Evolutionary conservation across 2,329 filamentous ascomycete species (phyloP), one percentile per base, ranked within the genome.

Genomic region (Dothidotthia symphoricarpi): DNA sequence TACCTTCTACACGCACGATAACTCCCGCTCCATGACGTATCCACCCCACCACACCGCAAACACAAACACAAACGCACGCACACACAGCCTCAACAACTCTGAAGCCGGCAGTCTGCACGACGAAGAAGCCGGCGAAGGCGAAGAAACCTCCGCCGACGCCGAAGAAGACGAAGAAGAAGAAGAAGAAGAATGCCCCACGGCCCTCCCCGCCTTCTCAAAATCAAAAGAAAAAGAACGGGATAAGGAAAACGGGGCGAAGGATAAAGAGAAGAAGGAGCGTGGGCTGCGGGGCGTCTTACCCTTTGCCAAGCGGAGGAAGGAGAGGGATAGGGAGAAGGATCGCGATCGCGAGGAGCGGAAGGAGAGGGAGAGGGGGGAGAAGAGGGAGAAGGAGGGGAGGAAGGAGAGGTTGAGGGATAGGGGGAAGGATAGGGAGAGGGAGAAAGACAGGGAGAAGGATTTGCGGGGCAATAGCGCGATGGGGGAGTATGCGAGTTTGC

Each of bases 171-270:
- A n/a, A n/a, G n/a, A n/a, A n/a, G n/a, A n/a, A n/a, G n/a, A 31
- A 6, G 67, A 67, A 42, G 62, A 67, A 39, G 66, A 68, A 27
- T 64, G 59, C 31, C 64, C 65, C 1, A 68, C 64, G 1, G 65
- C 65, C 0, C 46, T 68, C 2, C 65, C 65, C 1, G 52, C 55
- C 7, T 64, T 67, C 36, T 60, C 61, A 9, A 53, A 58, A 14
- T n/a, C n/a, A n/a, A n/a, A n/a, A n/a, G n/a, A n/a, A n/a, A n/a
- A n/a, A n/a, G n/a, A n/a, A n/a, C n/a, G n/a, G n/a, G 61, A 62
- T 26, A 34, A 37, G 16, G 56, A 58, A 22, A 54, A 60, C n/a
- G 41, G 39, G 13, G 19, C 57, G 28, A 64, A 65, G 28, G 58
- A 64, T 15, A 63, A 61, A 28, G 66, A 68, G 36, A 60, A 59